phyloP scores from a whole-genome alignment of 495 filamentous ascomycete genomes.

The Neurospora cerealis region DNA sequence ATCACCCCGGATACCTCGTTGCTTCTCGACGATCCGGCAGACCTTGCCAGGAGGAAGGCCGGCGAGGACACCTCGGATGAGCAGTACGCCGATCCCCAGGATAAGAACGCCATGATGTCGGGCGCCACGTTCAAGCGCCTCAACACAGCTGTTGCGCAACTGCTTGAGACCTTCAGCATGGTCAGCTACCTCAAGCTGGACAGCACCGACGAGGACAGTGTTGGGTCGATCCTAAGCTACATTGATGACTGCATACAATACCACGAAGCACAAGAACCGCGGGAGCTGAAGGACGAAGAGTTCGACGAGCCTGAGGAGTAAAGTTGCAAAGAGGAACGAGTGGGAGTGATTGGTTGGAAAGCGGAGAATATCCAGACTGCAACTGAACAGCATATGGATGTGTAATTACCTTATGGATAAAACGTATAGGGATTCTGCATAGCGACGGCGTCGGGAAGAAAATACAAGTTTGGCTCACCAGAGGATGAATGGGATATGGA shows the following conservation, averaged over 20 bases:
- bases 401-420: not conserved
- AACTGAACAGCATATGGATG: no score
- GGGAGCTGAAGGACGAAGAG: slow-evolving; percentile 70
- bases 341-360: not conserved
- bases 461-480: slow-evolving; percentile 1
- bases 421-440: slow-evolving; percentile 22
- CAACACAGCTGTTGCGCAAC: slow-evolving; percentile 73
- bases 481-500: not conserved
- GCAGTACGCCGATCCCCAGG: slow-evolving; percentile 43
- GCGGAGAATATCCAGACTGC: not conserved
- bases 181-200: slow-evolving; percentile 88
- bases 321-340: not conserved
- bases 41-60: slow-evolving; percentile 33
- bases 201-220: slow-evolving; percentile 87
- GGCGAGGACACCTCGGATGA: slow-evolving; percentile 26
- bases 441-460: slow-evolving; percentile 40
- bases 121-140: slow-evolving; percentile 68
- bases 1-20: slow-evolving; percentile 70
- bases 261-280: slow-evolving; percentile 92
- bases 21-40: slow-evolving; percentile 59
- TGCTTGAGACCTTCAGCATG: slow-evolving; percentile 97
- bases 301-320: slow-evolving; percentile 48
- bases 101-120: slow-evolving; percentile 59
- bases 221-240: slow-evolving; percentile 82
- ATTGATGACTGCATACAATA: slow-evolving; percentile 95